These are phyloP conservation scores for Pseudocercospora crystallina DNA, from an alignment of 2,329 filamentous ascomycete genomes.

Conservation along the genomic window DNA sequence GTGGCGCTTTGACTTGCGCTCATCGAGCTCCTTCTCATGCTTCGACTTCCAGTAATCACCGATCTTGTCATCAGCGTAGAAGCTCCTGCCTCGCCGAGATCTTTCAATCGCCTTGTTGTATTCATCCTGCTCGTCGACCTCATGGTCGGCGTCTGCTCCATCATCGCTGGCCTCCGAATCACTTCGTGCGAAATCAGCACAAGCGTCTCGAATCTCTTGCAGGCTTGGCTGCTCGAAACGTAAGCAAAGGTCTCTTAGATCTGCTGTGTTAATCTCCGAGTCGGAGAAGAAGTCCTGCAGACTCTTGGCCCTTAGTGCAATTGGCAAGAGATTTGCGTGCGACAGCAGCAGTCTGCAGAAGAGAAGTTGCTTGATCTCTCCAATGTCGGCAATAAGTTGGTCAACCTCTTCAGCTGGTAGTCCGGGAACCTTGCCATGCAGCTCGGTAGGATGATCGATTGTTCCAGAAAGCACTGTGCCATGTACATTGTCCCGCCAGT, in stretches of 20 bases:
- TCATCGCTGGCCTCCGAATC: slow-evolving; percentile 41
- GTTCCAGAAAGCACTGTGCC: background rate
- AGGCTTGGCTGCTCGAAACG: slow-evolving; percentile 50
- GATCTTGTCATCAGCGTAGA: background rate
- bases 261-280: slow-evolving; percentile 42
- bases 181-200: slow-evolving; percentile 48
- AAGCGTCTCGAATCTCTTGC: slow-evolving; percentile 53
- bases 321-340: slow-evolving; percentile 47
- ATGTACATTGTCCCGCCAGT: slow-evolving; percentile 18
- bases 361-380: slow-evolving; percentile 51
- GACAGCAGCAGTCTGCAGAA: slow-evolving; percentile 51
- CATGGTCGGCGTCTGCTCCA: slow-evolving; percentile 23
- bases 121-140: slow-evolving; percentile 23
- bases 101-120: slow-evolving; percentile 18
- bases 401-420: slow-evolving; percentile 47
- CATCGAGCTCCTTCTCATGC: slow-evolving; percentile 35
- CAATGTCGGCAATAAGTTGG: slow-evolving; percentile 44
- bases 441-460: background rate
- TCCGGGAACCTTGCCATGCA: slow-evolving; percentile 32
- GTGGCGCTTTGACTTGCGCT: slow-evolving; percentile 15
- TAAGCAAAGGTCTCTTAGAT: slow-evolving; percentile 50
- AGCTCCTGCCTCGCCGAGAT: background rate
- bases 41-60: slow-evolving; percentile 31
- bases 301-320: slow-evolving; percentile 45
- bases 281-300: slow-evolving; percentile 49